Evolutionary conservation across 352 stramenopile genomes (phyloP), one percentile per base, ranked within the genome.

Genomic region (Phytophthora sp.): DNA sequence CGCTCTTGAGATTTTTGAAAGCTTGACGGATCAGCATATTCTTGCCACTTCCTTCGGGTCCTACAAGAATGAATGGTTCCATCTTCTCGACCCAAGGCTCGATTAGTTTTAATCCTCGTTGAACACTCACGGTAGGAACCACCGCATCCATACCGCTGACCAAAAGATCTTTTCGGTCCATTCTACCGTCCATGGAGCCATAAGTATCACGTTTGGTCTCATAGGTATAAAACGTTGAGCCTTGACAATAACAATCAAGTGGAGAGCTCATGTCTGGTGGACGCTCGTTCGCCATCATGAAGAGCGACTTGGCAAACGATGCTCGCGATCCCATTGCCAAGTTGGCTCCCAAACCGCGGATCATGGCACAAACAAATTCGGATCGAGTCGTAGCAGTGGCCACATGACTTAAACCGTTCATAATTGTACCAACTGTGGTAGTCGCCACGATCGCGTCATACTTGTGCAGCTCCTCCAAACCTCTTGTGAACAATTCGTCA

Each of bases 21-120:
- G 89, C 93, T 54, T 98, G 82, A 5, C 88, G 85, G 28, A 98
- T 97, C 21, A 98, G 74, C 86, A 98, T 97, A 54, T 97, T 95
- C 73, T 99, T 99, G 43, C 95, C 95, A 34, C 90, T 97, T 38
- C 95, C 95, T 69, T 98, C 88, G 0, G 95, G 95, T 0, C 95
- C 95, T 1, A 98, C 95, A 5, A 99, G 72, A 42, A 98, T 97
- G 65, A 99, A 98, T 13, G 95, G 95, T 66, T 97, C 90, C 80
- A 95, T 93, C 20, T 82, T 79, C 7, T 97, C 84, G 4, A 98
- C 89, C 95, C 95, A 98, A 13, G 88, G 88, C 44, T 92, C 76
- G 18, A 98, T 85, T 18, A 92, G 79, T 44, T 94, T 89, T 39
- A 98, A 63, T 0, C 87, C 92, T 13, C 94, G 85, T 76, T 97